Evolutionary conservation across 306 rosid genomes (phyloP).

Genomic region (Cucumis hystrix): DNA sequence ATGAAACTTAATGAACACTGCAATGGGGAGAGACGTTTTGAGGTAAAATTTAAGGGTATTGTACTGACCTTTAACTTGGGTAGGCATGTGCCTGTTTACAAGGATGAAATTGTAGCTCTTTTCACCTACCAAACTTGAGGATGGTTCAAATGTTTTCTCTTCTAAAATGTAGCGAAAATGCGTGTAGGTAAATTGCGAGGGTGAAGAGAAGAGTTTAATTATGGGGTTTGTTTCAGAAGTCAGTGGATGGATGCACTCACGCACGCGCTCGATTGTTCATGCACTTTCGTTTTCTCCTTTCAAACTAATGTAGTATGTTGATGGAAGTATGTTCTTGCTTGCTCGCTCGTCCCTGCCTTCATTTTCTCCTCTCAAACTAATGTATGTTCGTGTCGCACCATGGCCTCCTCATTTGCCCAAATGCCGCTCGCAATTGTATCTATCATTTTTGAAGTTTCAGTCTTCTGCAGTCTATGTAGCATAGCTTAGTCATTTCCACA

Average conservation of each 20-base stretch:
- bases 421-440: neutral
- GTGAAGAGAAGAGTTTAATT: neutral
- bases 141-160: neutral
- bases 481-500: neutral
- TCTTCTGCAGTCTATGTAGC: neutral
- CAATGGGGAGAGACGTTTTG: neutral
- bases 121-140: neutral
- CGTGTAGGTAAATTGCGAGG: slow-evolving; percentile 4
- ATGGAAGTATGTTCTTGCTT: neutral
- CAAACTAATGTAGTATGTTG: neutral
- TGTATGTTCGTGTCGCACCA: neutral
- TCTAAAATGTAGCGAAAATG: neutral
- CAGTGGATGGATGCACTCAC: neutral
- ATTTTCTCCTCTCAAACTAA: neutral
- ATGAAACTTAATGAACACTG: neutral
- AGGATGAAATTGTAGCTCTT: neutral
- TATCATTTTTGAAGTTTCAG: neutral
- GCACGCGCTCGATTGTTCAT: too few relatives aligned
- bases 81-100: neutral
- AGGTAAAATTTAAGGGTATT: neutral
- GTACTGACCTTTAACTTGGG: neutral
- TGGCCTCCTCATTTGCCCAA: neutral
- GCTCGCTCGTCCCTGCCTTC: neutral
- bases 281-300: neutral
- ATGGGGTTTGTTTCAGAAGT: neutral